Percentiles rank a stretch among this genome's conserved stretches.
phyloP scores from a whole-genome alignment of 805 yeast species.

The Metschnikowia chrysomelidarum region DNA sequence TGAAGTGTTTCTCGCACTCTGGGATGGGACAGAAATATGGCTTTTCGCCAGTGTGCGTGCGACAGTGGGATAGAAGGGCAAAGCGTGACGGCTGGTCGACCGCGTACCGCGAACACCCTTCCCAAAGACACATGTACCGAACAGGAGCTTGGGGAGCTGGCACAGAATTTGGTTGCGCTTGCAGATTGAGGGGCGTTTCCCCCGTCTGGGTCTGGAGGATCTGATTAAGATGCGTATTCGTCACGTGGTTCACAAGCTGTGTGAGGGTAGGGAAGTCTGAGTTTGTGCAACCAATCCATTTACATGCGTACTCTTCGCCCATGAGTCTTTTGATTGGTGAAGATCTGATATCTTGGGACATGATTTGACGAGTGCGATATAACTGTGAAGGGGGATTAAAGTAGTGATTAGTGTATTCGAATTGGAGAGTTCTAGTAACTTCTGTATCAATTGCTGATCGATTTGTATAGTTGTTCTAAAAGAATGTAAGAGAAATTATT shows the following conservation, averaged over 20 bases:
- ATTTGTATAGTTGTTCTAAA: too few relatives aligned
- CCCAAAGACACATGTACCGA: slow-evolving; percentile 61
- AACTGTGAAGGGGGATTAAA: too few relatives aligned
- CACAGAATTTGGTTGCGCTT: too few relatives aligned
- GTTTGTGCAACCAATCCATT: slow-evolving; percentile 32
- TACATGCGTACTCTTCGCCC: slow-evolving; percentile 26
- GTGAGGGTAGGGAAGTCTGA: slow-evolving; percentile 22
- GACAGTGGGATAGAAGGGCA: slow-evolving; percentile 59
- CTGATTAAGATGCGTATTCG: slow-evolving; percentile 28
- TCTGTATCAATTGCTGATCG: too few relatives aligned
- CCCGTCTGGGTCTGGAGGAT: slow-evolving; percentile 4
- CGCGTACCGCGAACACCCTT: slow-evolving; percentile 52
- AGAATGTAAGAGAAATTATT: too few relatives aligned
- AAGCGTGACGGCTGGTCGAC: slow-evolving; percentile 51
- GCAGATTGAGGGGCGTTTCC: too few relatives aligned
- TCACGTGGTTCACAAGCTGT: slow-evolving; percentile 32
- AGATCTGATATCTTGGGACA: too few relatives aligned
- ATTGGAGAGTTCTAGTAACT: too few relatives aligned
- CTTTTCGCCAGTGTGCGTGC: slow-evolving; percentile 65
- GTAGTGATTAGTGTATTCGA: too few relatives aligned
- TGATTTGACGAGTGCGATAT: too few relatives aligned
- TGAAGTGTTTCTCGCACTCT: slow-evolving; percentile 60
- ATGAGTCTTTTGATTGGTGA: too few relatives aligned
- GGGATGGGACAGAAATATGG: slow-evolving; percentile 62
- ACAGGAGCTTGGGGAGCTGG: slow-evolving; percentile 23